phyloP scores from a whole-genome alignment of 768 basidiomycete species.

The Tulasnella sp. region DNA sequence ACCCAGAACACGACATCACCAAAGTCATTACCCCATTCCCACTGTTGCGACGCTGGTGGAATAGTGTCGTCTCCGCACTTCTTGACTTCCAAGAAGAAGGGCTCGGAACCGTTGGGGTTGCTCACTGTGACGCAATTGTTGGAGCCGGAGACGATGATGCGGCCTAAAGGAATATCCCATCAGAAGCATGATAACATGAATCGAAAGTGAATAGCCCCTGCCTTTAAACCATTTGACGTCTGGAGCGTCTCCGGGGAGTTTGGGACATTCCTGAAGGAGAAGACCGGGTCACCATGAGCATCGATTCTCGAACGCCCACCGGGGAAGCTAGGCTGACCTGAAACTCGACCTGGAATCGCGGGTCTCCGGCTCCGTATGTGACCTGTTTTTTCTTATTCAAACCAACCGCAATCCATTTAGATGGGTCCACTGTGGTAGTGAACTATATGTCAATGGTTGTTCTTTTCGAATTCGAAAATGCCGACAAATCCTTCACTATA shows the following conservation, averaged over 20 bases:
- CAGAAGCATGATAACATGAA: not conserved
- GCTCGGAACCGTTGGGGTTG: not conserved
- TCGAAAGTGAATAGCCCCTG: not conserved
- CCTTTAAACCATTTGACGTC: not conserved
- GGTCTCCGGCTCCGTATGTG: not conserved
- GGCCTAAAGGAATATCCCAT: not conserved
- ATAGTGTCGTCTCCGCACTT: not conserved
- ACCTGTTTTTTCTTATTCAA: not conserved
- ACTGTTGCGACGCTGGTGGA: not conserved
- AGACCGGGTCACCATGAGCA: not conserved
- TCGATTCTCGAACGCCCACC: not conserved
- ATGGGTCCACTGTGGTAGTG: not conserved
- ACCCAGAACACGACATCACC: not conserved
- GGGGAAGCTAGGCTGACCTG: not conserved
- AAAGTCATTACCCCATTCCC: constrained; percentile 2
- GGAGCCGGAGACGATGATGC: not conserved
- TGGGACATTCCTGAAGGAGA: not conserved
- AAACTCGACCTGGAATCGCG: not conserved
- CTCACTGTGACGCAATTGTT: constrained; percentile 1
- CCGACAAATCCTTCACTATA: too few species aligned
- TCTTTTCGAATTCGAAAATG: not conserved
- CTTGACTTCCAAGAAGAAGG: not conserved
- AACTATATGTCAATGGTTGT: not conserved
- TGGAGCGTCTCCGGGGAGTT: not conserved
- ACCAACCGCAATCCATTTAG: not conserved